Evolutionary conservation across 2,329 filamentous ascomycete genomes (phyloP), one percentile per base, ranked within the genome.

Genomic region (Chaetomium strumarium): DNA sequence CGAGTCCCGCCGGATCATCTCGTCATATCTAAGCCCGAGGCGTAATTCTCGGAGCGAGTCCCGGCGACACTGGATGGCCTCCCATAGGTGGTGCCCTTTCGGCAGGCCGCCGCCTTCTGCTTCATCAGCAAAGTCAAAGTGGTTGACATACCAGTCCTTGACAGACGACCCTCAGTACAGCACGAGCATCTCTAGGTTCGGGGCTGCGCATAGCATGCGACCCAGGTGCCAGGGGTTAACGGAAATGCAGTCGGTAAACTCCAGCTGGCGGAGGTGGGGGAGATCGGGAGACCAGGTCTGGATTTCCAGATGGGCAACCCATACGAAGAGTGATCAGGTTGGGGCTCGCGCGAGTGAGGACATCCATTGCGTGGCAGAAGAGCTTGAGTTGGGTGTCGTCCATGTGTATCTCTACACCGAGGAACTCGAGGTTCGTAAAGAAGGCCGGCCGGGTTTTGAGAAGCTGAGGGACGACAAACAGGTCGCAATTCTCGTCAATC

Each of bases 251-350:
- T 2, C 7, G 11, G 47, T 30, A 30, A 50, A 46, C 17, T 50
- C n/a, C n/a, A 54, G 40, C 37, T 16, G 30, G 30, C 38, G 46
- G 4, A 54, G 43, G 41, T 33, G 37, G 37, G 34, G 3, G 6
- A 50, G 20, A 1, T 38, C 34, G 4, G 16, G 17, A 3, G 34
- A 17, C n/a, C 14, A 11, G 2, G 13, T 2, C 30, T 29, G 10
- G 1, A 13, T 10, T 10, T 11, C 3, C 29, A 19, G 38, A 29
- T 17, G 38, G 52, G 5, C 30, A n/a, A 31, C 38, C 38, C 14
- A 53, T 24, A 19, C 45, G 49, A 11, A 54, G 37, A n/a, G 37
- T 13, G 10, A 43, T 7, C 2, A 50, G 42, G 24, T 47, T 54
- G 11, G 52, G 47, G 3, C 46, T 47, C 11, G 38, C 42, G 0